Evolutionary conservation across 2,329 filamentous ascomycete species (phyloP), one percentile per base, ranked within the genome.

Genomic region (Rutstroemia sp.): DNA sequence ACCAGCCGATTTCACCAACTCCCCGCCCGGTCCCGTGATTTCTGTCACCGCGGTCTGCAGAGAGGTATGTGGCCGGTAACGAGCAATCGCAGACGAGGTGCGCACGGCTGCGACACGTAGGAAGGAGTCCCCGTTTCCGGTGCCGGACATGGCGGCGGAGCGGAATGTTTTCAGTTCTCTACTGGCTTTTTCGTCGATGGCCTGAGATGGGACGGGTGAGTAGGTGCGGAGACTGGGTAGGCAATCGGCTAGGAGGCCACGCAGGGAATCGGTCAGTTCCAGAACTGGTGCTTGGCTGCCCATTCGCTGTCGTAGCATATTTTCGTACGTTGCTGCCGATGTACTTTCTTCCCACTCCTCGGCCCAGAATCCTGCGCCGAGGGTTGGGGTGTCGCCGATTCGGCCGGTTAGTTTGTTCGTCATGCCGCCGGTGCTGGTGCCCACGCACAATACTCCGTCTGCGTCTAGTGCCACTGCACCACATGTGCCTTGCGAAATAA

Each of bases 61-160:
- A 0, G 83, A 69, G 16, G 61, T 65, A 12, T 59, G 59, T 3
- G 57, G 57, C n/a, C 64, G 58, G 46, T 88, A 94, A 12, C 86
- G 79, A 17, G 86, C 84, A 62, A 92, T 86, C 0, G 89, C 83
- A 1, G 82, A 86, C 0, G 86, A 83, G 0, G 88, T 92, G 34
- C 88, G 82, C 0, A 80, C 82, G 1, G 90, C 90, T 14, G 78
- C 80, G 2, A 83, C 74, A 4, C 89, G 83, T 16, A 95, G 76
- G 69, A 95, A 96, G 0, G 88, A 89, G 71, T 96, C 91, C 0
- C 92, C 91, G 64, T 96, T 95, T 0, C 91, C 92, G 0, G 90
- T 92, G 0, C 89, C 88, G 0, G 88, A 92, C 9, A 89, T 74
- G 0, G 78, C 88, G 67, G 81, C 64, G 1, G 64, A 61, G 16